Base-by-base conservation (phyloP, 2,329 filamentous ascomycete species). In the Stenocarpella maydis region DNA sequence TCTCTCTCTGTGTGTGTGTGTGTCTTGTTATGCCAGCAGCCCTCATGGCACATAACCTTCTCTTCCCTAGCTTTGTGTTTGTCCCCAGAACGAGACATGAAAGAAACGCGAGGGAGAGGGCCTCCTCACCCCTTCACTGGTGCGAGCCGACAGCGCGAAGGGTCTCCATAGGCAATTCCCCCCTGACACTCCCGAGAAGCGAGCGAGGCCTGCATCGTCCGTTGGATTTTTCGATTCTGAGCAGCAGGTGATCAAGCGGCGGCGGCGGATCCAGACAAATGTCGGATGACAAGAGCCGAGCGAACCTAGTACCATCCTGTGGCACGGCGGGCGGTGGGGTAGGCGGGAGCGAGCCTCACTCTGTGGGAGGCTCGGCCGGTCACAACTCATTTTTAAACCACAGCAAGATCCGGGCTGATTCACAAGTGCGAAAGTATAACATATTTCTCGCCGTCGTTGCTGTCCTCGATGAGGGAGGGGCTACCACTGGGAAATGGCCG, bases 241-340 rank as follows among this genome's bases (percentile, higher is more conserved):
- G 43, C 58, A 63, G 58, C 58, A 63, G 58, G 58, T 63, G 58
- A 63, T 63, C 43, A 47, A 58, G 41, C 58, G 43, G 58, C 43
- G n/a, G 28, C 58, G 58, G 58, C 28, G 47, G 41, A 24, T 63
- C 28, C 43, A 34, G 21, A 49, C 41, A 63, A n/a, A 63, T 63
- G 41, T 49, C 58, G 58, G 58, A 63, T 63, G 47, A 21, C 19
- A 19, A 19, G 43, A 63, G 28, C 58, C 58, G 58, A 63, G 58
- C 43, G 24, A 34, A 37, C n/a, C n/a, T 45, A 37, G 7, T 34
- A 37, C 43, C 43, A 49, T 14, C n/a, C 47, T 63, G 58, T 63
- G 58, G 58, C 43, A 17, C 55, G 26, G 55, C 55, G 41, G 41
- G 31, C 4, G 28, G 54, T 58, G 54, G 53, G 55, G 39, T 45